Evolutionary conservation across 2,329 filamentous ascomycete genomes (phyloP).

Genomic region (Elsinoe arachidis): DNA sequence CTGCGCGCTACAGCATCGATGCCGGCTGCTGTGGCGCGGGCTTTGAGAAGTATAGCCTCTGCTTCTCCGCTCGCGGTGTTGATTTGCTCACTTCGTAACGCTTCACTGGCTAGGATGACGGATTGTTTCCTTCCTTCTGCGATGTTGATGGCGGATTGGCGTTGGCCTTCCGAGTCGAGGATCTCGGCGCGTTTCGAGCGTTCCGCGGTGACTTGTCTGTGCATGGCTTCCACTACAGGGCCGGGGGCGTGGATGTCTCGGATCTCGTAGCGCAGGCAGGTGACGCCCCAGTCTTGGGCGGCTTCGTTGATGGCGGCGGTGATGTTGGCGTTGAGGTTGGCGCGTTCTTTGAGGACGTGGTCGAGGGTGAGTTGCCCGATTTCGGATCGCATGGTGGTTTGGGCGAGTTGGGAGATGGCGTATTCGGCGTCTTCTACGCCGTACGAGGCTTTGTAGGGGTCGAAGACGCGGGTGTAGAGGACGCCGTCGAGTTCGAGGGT

Average conservation of each 20-base stretch:
- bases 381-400: constrained; percentile 98
- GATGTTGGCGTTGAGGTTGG: constrained; percentile 93
- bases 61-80: constrained; percentile 89
- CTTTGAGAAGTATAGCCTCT: constrained; percentile 82
- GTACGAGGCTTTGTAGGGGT: constrained; percentile 97
- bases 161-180: constrained; percentile 90
- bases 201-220: constrained; percentile 94
- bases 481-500: constrained; percentile 94
- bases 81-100: constrained; percentile 80
- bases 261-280: constrained; percentile 95
- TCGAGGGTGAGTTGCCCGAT: constrained; percentile 95
- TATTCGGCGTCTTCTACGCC: constrained; percentile 98
- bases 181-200: constrained; percentile 97
- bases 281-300: constrained; percentile 91
- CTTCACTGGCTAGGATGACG: constrained; percentile 92
- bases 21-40: constrained; percentile 73
- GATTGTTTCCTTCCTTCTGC: constrained; percentile 96
- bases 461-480: constrained; percentile 89
- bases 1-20: constrained; percentile 72
- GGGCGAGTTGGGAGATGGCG: constrained; percentile 92
- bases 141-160: constrained; percentile 97
- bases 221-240: constrained; percentile 93
- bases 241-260: constrained; percentile 94
- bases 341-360: constrained; percentile 94
- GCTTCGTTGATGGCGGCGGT: constrained; percentile 98